These are phyloP conservation scores for Lipomyces yarrowii DNA, from an alignment of 1,139 yeast genomes.

Conservation along the genomic window DNA sequence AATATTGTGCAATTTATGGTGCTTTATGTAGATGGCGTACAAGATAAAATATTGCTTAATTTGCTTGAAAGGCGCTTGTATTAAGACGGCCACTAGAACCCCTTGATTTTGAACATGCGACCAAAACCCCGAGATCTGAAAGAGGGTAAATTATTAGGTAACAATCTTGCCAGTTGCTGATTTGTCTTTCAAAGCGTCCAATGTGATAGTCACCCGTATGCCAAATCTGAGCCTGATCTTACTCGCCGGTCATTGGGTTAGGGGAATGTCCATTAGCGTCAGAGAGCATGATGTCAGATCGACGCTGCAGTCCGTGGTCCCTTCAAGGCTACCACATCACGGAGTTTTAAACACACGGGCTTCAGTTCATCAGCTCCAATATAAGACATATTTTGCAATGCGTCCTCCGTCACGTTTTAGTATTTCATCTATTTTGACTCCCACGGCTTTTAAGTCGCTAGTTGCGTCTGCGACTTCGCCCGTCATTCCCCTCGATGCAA, in stretches of 20 bases:
- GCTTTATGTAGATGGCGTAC: neutral
- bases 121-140: too few species aligned
- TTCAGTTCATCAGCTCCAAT: neutral
- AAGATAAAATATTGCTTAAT: neutral
- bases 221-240: too few species aligned
- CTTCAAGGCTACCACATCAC: too few species aligned
- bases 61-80: neutral
- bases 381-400: neutral
- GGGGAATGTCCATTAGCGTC: too few species aligned
- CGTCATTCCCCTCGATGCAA: constrained; percentile 76
- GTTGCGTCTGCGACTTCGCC: constrained; percentile 36
- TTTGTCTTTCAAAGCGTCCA: too few species aligned
- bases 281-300: neutral
- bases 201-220: too few species aligned
- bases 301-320: neutral
- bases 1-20: neutral
- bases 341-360: neutral
- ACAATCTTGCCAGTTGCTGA: neutral
- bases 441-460: constrained; percentile 18
- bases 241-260: too few species aligned
- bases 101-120: too few species aligned
- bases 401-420: constrained; percentile 1
- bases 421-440: constrained; percentile 14
- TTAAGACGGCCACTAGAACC: too few species aligned
- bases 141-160: too few species aligned